Evolutionary conservation across 345 rosid species (phyloP).

Genomic region (Cardamine occulta): DNA sequence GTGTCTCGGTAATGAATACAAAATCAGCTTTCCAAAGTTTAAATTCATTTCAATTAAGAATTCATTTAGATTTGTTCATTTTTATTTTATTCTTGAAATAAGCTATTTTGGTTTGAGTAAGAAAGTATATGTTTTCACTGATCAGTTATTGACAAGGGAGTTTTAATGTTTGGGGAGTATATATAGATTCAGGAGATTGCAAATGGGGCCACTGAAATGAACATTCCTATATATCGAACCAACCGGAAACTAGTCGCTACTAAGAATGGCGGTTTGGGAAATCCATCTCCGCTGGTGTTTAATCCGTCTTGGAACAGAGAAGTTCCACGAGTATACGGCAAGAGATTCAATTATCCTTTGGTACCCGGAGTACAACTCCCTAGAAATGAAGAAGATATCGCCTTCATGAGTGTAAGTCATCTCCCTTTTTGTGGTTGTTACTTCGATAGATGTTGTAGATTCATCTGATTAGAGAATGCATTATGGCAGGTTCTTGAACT

Average conservation of each 20-base stretch:
- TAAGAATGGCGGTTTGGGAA: slow-evolving; percentile 68
- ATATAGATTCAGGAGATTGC: slow-evolving; percentile 52
- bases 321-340: slow-evolving; percentile 28
- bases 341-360: slow-evolving; percentile 55
- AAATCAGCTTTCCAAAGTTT: slow-evolving; percentile 8
- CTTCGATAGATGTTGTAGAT: not conserved
- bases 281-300: slow-evolving; percentile 71
- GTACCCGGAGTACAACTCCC: slow-evolving; percentile 51
- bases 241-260: slow-evolving; percentile 71
- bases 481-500: slow-evolving; percentile 72
- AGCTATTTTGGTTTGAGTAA: not conserved
- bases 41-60: no score
- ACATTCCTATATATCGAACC: slow-evolving; percentile 59
- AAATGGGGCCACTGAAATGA: slow-evolving; percentile 64
- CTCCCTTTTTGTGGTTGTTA: not conserved
- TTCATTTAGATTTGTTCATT: not conserved
- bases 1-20: not conserved
- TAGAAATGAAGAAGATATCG: slow-evolving; percentile 65
- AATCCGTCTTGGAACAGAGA: slow-evolving; percentile 62
- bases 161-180: slow-evolving; percentile 5
- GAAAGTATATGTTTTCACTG: not conserved
- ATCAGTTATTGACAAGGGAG: not conserved
- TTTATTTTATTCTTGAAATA: not conserved
- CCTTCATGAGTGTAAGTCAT: slow-evolving; percentile 75
- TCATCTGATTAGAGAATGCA: slow-evolving; percentile 24